phyloP scores from a whole-genome alignment of 2,329 filamentous ascomycete genomes.

The Metarhizium anisopliae region DNA sequence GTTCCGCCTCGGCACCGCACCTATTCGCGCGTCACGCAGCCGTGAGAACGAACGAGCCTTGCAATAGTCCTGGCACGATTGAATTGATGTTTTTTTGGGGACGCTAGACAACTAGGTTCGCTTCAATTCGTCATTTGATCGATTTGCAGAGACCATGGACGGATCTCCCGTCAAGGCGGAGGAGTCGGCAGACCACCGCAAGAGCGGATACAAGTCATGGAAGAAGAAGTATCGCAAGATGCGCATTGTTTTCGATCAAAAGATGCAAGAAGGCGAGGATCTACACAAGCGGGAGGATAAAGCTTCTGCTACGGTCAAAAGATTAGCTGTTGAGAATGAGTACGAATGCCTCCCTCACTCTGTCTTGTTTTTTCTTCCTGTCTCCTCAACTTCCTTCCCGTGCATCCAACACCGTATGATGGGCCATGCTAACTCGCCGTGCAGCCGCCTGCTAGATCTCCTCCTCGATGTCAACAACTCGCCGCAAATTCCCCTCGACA shows the following conservation, averaged over 20 bases:
- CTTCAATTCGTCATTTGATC: neutral
- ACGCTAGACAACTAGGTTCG: neutral
- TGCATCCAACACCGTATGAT: neutral
- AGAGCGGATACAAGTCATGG: constrained; percentile 56
- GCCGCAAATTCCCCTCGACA: constrained; percentile 63
- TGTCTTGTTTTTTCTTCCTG: neutral
- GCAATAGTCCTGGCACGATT: neutral
- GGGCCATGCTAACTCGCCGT: neutral
- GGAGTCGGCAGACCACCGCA: constrained; percentile 31
- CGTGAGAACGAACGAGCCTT: neutral
- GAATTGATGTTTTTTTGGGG: neutral
- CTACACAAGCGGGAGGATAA: constrained; percentile 75
- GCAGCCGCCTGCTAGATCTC: constrained; percentile 77
- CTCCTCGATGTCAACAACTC: constrained; percentile 84
- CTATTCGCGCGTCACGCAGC: neutral
- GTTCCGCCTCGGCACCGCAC: neutral
- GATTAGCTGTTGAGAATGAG: constrained; percentile 89
- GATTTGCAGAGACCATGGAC: constrained; percentile 15
- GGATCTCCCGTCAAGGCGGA: constrained; percentile 32
- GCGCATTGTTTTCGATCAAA: constrained; percentile 67
- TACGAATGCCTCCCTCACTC: constrained; percentile 35
- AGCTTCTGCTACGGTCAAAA: constrained; percentile 70
- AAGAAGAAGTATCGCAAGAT: constrained; percentile 97
- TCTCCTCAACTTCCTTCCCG: constrained; percentile 1
- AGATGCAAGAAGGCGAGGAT: constrained; percentile 72